Base-by-base conservation (phyloP, 1,139 yeast species). In the Pichia cactophila region DNA sequence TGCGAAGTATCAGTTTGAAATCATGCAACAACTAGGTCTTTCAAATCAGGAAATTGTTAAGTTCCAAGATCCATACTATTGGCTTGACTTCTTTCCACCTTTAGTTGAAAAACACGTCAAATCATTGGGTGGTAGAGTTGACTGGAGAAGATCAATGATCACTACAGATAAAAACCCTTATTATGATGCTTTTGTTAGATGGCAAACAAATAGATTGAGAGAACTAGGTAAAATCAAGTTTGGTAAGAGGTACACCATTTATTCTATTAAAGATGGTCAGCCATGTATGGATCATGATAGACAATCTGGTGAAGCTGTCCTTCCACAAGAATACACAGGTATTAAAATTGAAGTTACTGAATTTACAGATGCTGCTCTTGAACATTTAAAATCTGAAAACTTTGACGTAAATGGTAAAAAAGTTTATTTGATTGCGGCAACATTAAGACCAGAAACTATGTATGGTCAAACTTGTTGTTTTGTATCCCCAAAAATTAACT, bases 251-350 rank as follows among this genome's bases (percentile, higher is more conserved):
- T 88, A 89, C 75, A 94, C 99, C 58, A 88, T 92, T 61, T 92
- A 87, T 72, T 90, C 97, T 41, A 96, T 90, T 65, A 90, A 86
- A 72, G 98, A 92, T 70, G 97, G 97, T 54, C 99, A 92, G 74
- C 95, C 98, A 44, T 92, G 99, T 76, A 90, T 92, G 89, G 98
- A 92, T 70, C 99, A 92, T 69, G 99, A 92, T 70, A 85, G 99
- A 77, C 85, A 80, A 69, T 80, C 92, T 47, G 99, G 99, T 66
- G 99, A 92, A 74, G 98, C 95, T 67, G 90, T 92, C 47, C 80
- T 84, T 59, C 97, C 98, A 42, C 98, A 94, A 70, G 98, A 92
- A 69, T 92, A 92, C 69, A 83, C 89, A 42, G 97, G 94, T 61
- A 81, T 92, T 64, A 92, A 92, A 76, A 92, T 92, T 63, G 72